phyloP scores from a whole-genome alignment of 768 basidiomycete species.

The Cyathus striatus region DNA sequence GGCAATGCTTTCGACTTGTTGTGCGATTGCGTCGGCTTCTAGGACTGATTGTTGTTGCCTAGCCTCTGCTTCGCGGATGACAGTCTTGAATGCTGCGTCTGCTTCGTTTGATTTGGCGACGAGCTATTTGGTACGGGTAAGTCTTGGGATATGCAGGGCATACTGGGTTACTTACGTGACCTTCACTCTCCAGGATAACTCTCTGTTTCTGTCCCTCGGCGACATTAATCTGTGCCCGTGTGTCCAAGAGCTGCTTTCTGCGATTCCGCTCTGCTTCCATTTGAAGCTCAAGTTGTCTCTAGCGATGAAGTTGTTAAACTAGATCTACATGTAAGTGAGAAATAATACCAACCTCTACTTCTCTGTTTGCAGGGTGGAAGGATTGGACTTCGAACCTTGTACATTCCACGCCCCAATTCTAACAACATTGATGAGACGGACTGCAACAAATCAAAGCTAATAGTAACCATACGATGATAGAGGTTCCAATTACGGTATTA shows the following conservation, averaged over 20 bases:
- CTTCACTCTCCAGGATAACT: conserved; percentile 51
- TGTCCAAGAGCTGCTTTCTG: conserved; percentile 52
- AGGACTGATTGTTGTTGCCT: conserved; percentile 40
- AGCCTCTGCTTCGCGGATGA: conserved; percentile 48
- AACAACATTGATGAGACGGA: background rate
- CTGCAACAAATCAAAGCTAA: background rate
- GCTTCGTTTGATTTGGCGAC: conserved; percentile 50
- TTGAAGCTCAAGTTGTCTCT: conserved; percentile 57
- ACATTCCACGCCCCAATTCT: conserved; percentile 57
- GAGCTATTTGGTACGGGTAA: conserved; percentile 18
- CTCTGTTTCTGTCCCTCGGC: conserved; percentile 56
- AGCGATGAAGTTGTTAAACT: background rate
- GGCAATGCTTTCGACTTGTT: conserved; percentile 44
- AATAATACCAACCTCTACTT: conserved; percentile 40
- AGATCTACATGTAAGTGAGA: background rate
- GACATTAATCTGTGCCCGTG: conserved; percentile 52
- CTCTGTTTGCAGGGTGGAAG: conserved; percentile 56
- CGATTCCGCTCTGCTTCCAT: conserved; percentile 57
- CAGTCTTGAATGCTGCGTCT: conserved; percentile 46
- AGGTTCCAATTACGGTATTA: conserved; percentile 42
- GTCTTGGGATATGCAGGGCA: background rate
- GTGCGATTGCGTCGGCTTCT: conserved; percentile 41
- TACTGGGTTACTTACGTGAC: conserved; percentile 35
- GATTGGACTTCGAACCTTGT: conserved; percentile 56
- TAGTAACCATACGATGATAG: conserved; percentile 30